A percentile compares a stretch with the other conserved stretches of the same genome.
Conservation (phyloP, 306 rosid genomes). For the Sesbania bispinosa region DNA sequence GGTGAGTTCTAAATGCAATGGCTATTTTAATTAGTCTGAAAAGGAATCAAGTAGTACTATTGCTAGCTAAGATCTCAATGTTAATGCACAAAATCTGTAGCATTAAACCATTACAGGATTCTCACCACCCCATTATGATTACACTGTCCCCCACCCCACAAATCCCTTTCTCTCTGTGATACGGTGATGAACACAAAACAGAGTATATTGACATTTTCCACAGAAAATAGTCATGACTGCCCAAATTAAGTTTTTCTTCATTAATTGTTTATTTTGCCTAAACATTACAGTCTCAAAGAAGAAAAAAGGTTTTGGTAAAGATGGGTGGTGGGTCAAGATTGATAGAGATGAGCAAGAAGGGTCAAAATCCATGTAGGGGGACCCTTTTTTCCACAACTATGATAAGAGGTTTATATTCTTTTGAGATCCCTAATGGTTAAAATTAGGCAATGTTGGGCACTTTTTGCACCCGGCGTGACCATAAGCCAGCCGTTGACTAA, state of each 20-base stretch:
- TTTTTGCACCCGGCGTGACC: conserved; percentile 28
- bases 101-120: conserved; percentile 20
- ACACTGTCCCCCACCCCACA: conserved; percentile 16
- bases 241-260: background rate
- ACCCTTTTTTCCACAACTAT: conserved; percentile 17
- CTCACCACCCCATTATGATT: conserved; percentile 25
- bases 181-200: background rate
- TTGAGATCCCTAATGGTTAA: conserved; percentile 26
- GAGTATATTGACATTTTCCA: background rate
- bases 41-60: conserved; percentile 21
- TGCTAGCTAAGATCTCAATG: conserved; percentile 21
- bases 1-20: conserved; percentile 17
- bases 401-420: conserved; percentile 17
- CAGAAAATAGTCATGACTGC: background rate
- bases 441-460: conserved; percentile 36
- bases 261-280: background rate
- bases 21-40: conserved; percentile 17
- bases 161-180: conserved; percentile 15
- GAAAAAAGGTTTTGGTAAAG: background rate
- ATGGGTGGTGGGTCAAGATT: conserved; percentile 6
- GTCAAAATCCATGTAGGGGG: conserved; percentile 10
- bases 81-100: conserved; percentile 34
- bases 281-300: background rate
- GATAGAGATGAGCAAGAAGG: background rate
- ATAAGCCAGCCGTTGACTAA: conserved; percentile 45